Base-by-base conservation (phyloP, 2,329 filamentous ascomycete genomes). In the Arachnomyces sp. region DNA sequence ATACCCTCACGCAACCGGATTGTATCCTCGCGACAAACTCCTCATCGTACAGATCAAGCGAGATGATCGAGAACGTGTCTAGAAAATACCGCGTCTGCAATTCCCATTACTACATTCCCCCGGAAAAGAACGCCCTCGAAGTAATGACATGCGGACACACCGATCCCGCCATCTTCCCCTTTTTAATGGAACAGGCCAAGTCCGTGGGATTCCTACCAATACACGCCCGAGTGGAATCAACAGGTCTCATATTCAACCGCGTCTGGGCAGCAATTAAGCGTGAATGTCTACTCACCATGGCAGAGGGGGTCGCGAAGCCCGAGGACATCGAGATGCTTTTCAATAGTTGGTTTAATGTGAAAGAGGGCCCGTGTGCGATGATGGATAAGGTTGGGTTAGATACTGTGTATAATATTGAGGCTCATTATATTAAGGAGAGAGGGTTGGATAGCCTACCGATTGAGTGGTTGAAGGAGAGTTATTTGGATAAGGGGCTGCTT, bases 21-120 rank as follows among this genome's bases (percentile, higher is more conserved):
- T 61, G 60, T 0, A 64, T 70, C 4, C 60, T 72, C 33, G 67
- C 64, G 0, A 68, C 66, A 0, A 72, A 72, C 38, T 71, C 68
- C 15, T 16, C 18, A n/a, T 18, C 13, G 12, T 15, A 18, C 13
- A 20, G 16, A 35, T 35, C 17, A 7, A 15, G 18, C 18, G 13
- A 15, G 7, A 15, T 35, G 13, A n/a, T 35, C 17, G 13, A 35
- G 33, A 35, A 18, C 4, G 12, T 7, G 9, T 16, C 18, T 7
- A 39, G 7, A 29, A 16, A 8, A 9, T 28, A 16, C 28, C 17
- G 13, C 16, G 18, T 12, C 5, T 15, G 8, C 12, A 15, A n/a
- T 32, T 7, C 13, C 13, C 28, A 59, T 9, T 25, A 25, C 20
- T 25, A 25, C 20, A 25, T 25, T 5, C 20, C 20, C 9, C 20